Conservation (phyloP, 1,284 basidiomycete genomes). For the Wolfiporia cocos region DNA sequence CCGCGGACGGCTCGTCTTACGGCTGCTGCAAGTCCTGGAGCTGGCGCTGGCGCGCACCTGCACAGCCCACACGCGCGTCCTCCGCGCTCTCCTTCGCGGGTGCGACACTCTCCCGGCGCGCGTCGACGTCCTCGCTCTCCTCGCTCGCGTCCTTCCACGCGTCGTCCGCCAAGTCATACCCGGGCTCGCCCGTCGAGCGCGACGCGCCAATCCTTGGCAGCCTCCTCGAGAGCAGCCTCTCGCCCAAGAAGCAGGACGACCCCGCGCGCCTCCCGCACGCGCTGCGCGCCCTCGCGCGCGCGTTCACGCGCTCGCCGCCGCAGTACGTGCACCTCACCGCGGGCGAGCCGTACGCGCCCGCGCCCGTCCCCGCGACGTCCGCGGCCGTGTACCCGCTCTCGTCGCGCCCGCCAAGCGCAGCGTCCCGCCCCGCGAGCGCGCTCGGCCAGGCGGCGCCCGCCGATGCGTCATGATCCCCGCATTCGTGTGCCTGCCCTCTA, state of each 20-base stretch:
- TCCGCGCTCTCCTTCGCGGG: slow-evolving; percentile 22
- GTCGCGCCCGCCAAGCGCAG: slow-evolving; percentile 21
- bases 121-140: slow-evolving; percentile 25
- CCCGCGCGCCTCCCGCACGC: slow-evolving; percentile 14
- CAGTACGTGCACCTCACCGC: background rate
- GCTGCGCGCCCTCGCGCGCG: slow-evolving; percentile 14
- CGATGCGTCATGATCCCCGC: no score
- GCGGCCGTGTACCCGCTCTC: slow-evolving; percentile 10
- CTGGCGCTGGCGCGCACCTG: slow-evolving; percentile 21
- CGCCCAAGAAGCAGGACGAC: slow-evolving; percentile 19
- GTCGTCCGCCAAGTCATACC: slow-evolving; percentile 21
- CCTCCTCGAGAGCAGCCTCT: slow-evolving; percentile 19
- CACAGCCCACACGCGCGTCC: slow-evolving; percentile 15
- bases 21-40: slow-evolving; percentile 17
- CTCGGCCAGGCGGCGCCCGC: slow-evolving; percentile 12
- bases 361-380: slow-evolving; percentile 6
- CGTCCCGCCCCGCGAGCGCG: slow-evolving; percentile 22
- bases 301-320: background rate
- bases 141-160: slow-evolving; percentile 19
- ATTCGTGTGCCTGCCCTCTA: no score
- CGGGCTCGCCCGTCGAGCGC: slow-evolving; percentile 24
- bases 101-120: slow-evolving; percentile 23
- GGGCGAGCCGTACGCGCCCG: slow-evolving; percentile 9
- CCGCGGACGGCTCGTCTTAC: slow-evolving; percentile 5
- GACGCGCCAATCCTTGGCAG: slow-evolving; percentile 20